Conservation (phyloP, 2,329 filamentous ascomycete species). For the Elsinoe fawcettii region DNA sequence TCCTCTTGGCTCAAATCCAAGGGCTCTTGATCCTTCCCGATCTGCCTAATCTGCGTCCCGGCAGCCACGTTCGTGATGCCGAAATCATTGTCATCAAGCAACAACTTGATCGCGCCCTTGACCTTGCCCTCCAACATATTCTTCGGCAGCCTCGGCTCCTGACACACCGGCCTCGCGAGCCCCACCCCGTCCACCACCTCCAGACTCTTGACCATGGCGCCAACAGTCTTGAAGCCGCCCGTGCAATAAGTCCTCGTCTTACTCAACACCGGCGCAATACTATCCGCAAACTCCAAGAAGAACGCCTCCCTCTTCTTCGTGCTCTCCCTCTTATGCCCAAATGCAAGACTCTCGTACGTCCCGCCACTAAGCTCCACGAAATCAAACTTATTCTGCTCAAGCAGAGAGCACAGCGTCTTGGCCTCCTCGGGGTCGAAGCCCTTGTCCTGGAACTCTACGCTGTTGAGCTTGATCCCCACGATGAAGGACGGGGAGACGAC, state of each 20-base stretch:
- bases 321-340: constrained; percentile 46
- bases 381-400: constrained; percentile 46
- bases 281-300: constrained; percentile 53
- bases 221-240: constrained; percentile 49
- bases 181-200: constrained; percentile 53
- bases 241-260: constrained; percentile 54
- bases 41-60: constrained; percentile 45
- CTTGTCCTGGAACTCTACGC: constrained; percentile 48
- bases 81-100: constrained; percentile 47
- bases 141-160: constrained; percentile 43
- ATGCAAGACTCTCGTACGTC: constrained; percentile 50
- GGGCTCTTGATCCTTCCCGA: constrained; percentile 47
- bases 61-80: constrained; percentile 40
- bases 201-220: constrained; percentile 53
- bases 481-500: constrained; percentile 35
- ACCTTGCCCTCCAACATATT: constrained; percentile 42
- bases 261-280: constrained; percentile 40
- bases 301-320: constrained; percentile 50
- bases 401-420: constrained; percentile 38
- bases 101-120: constrained; percentile 41
- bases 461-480: constrained; percentile 52
- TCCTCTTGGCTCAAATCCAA: constrained; percentile 44
- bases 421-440: constrained; percentile 47
- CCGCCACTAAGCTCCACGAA: constrained; percentile 55
- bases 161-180: constrained; percentile 46